Base-by-base conservation (phyloP, 345 rosid species). In the Ricinus communis region DNA sequence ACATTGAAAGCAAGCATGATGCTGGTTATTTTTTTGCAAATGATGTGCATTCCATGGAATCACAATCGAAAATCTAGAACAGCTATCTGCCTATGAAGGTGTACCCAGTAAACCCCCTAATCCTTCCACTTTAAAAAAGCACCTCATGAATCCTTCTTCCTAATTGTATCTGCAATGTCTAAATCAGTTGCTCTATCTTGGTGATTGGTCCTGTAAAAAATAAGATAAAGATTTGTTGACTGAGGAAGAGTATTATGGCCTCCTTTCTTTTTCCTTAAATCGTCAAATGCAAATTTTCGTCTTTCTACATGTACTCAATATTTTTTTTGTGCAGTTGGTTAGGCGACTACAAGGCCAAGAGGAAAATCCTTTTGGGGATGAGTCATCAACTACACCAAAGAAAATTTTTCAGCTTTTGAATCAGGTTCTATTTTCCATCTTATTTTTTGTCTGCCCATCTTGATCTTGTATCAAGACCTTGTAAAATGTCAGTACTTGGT, bases 341-440 rank as follows among this genome's bases (percentile, higher is more conserved):
- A 87, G 95, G 86, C 88, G 83, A 68, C 76, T 95, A 80, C 98
- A 94, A 81, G 96, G 82, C 61, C 92, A 85, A 73, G 98, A 92
- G 59, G 97, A 92, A 80, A 95, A 95, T 82, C 99, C 99, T 67
- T 95, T 95, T 73, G 99, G 91, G 49, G 91, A 87, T 56, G 93
- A 88, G 71, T 83, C 79, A 81, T 79, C 90, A n/a, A 82, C 90
- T 27, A 72, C 97, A 6, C 91, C 97, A 24, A 95, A 89, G 74
- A 95, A 89, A 82, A 82, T 90, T 62, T 95, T 93, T 71, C 99
- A 90, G 90, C 93, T 89, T 74, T 74, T 95, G 78, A 93, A 87
- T 78, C 99, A 93, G 91, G 99, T 80, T 72, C 18, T 7, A 5
- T 16, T 36, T 55, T 25, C 13, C 14, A 12, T 43, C 12, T 68